Percentiles rank a stretch among this genome's conserved stretches.
Conservation (phyloP, 2,329 filamentous ascomycete species). For the Basipetospora chlamydospora region DNA sequence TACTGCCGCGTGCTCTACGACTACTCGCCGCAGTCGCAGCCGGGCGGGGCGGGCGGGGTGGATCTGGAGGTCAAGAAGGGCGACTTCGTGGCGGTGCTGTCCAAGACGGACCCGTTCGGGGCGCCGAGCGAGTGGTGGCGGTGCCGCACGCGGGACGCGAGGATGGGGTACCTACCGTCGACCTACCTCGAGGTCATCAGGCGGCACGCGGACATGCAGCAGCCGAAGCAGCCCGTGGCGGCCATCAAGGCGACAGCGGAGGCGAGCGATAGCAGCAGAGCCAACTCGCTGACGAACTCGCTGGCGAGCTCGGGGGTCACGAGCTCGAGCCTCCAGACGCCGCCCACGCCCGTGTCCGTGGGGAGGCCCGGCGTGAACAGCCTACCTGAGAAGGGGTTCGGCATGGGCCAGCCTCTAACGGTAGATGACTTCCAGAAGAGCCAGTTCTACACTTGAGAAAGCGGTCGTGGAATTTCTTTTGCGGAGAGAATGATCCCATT, state of each 20-base stretch:
- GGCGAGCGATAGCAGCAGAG: constrained; percentile 30
- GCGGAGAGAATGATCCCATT: no score
- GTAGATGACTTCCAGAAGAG: constrained; percentile 43
- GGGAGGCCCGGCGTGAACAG: neutral
- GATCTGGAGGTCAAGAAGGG: constrained; percentile 90
- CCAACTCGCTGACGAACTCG: constrained; percentile 37
- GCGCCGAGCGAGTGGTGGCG: constrained; percentile 96
- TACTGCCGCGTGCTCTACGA: constrained; percentile 94
- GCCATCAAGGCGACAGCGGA: constrained; percentile 34
- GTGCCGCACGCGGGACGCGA: constrained; percentile 77
- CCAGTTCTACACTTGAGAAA: constrained; percentile 39
- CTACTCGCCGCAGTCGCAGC: constrained; percentile 63
- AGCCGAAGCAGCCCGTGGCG: constrained; percentile 21
- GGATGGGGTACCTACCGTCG: constrained; percentile 80
- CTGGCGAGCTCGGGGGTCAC: constrained; percentile 18
- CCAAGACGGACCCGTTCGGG: constrained; percentile 83
- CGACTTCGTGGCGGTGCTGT: constrained; percentile 85
- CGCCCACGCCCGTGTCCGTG: constrained; percentile 20
- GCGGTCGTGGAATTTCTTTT: no score
- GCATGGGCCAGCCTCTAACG: constrained; percentile 36
- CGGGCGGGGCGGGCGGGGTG: constrained; percentile 47
- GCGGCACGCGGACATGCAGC: constrained; percentile 29
- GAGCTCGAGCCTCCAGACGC: constrained; percentile 7
- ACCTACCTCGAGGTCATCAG: constrained; percentile 73
- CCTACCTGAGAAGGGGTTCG: no score